Percentiles rank a stretch among this genome's conserved stretches.
Conservation (phyloP, 768 basidiomycete species). For the Termitomyces sp. region DNA sequence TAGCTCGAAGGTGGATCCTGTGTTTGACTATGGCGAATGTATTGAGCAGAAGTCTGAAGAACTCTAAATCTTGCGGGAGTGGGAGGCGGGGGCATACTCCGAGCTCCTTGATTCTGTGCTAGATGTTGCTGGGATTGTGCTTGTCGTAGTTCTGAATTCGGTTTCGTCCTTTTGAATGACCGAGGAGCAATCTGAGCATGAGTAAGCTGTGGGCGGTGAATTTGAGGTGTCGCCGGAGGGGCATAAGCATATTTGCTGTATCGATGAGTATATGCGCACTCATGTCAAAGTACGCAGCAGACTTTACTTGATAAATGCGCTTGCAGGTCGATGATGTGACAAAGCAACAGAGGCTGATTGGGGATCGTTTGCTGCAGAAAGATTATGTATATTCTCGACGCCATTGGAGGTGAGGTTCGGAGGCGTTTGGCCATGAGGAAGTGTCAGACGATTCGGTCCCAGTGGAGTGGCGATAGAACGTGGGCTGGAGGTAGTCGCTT, state of each 20-base stretch:
- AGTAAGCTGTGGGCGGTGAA: conserved; percentile 35
- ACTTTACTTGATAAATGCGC: conserved; percentile 27
- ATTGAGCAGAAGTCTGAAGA: conserved; percentile 8
- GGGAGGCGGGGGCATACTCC: conserved; percentile 22
- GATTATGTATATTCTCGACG: conserved; percentile 17
- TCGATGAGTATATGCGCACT: conserved; percentile 22
- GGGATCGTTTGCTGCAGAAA: conserved; percentile 23
- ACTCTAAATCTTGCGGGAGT: conserved; percentile 26
- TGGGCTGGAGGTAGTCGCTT: conserved; percentile 55
- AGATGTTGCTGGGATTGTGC: conserved; percentile 13
- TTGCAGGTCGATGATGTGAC: conserved; percentile 40
- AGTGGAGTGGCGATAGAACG: conserved; percentile 53
- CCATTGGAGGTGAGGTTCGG: conserved; percentile 38
- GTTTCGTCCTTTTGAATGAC: conserved; percentile 35
- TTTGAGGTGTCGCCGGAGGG: conserved; percentile 44
- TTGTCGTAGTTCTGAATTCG: conserved; percentile 24
- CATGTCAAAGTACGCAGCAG: conserved; percentile 11
- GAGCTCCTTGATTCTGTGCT: conserved; percentile 13
- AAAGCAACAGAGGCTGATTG: conserved; percentile 18
- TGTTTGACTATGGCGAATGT: conserved; percentile 9
- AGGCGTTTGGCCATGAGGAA: conserved; percentile 58
- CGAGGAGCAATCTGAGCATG: conserved; percentile 42
- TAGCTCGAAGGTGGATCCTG: conserved; percentile 15
- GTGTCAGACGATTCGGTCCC: conserved; percentile 65
- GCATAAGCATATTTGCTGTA: conserved; percentile 68